Percentiles rank a stretch among this genome's conserved stretches.
phyloP scores from a whole-genome alignment of 495 filamentous ascomycete species.

The Talaromyces wortmannii region DNA sequence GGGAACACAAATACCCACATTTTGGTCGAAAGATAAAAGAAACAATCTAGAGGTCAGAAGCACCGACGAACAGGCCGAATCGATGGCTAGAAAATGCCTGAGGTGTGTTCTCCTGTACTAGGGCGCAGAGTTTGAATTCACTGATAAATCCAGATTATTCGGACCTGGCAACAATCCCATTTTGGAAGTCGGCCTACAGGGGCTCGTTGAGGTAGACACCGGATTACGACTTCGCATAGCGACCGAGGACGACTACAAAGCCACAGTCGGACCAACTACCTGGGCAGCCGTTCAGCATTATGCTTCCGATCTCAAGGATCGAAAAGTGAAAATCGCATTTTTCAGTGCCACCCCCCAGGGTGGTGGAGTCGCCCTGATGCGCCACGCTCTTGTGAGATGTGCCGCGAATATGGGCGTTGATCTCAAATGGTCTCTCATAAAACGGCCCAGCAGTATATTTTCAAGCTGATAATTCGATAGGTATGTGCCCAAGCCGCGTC shows the following conservation, averaged over 20 bases:
- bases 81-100: constrained; percentile 76
- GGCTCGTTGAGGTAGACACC: constrained; percentile 70
- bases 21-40: constrained; percentile 1
- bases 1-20: not conserved
- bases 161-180: constrained; percentile 68
- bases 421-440: constrained; percentile 68
- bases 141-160: constrained; percentile 49
- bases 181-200: constrained; percentile 67
- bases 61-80: constrained; percentile 81
- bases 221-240: constrained; percentile 55
- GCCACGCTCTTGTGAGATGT: constrained; percentile 75
- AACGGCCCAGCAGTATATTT: too few relatives aligned
- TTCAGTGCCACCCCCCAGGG: constrained; percentile 85
- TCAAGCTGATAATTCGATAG: constrained; percentile 16
- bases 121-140: not conserved
- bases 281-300: constrained; percentile 67
- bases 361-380: constrained; percentile 83
- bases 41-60: constrained; percentile 41
- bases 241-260: constrained; percentile 54
- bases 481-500: constrained; percentile 78
- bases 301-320: constrained; percentile 56
- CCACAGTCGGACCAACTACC: constrained; percentile 52
- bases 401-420: constrained; percentile 61
- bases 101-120: constrained; percentile 34
- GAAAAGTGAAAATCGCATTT: constrained; percentile 69